Percentiles rank a stretch among this genome's conserved stretches.
Evolutionary conservation across 345 rosid genomes (phyloP).

Genomic region (Linum tenue): DNA sequence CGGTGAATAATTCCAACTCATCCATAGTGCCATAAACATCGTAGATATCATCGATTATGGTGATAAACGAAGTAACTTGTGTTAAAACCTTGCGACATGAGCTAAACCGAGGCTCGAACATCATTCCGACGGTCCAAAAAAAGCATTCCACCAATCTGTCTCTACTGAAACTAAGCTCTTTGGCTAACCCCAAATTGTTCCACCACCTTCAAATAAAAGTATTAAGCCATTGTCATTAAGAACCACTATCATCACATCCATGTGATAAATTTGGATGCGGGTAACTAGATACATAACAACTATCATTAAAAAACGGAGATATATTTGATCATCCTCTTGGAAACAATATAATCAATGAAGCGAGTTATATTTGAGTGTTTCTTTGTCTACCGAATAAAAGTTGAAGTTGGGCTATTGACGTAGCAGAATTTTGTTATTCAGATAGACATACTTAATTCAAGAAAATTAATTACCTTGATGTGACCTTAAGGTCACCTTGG

Average conservation of each 20-base stretch:
- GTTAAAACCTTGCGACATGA: conserved; percentile 11
- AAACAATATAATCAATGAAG: too few relatives aligned
- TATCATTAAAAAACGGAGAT: too few relatives aligned
- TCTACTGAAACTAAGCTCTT: conserved; percentile 15
- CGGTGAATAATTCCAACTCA: conserved; percentile 17
- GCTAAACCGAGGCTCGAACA: conserved; percentile 5
- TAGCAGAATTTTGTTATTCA: too few relatives aligned
- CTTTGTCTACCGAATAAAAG: too few relatives aligned
- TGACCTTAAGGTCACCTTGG: conserved; percentile 15
- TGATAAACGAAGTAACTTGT: conserved; percentile 5
- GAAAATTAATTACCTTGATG: conserved; percentile 8
- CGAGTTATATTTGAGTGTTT: too few relatives aligned
- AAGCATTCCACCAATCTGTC: conserved; percentile 11
- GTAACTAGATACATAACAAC: too few relatives aligned
- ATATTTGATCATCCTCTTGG: too few relatives aligned
- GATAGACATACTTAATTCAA: too few relatives aligned
- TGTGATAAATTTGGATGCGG: too few relatives aligned
- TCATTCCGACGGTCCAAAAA: conserved; percentile 14
- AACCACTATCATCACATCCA: too few relatives aligned
- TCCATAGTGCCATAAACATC: conserved; percentile 16
- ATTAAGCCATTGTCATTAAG: too few relatives aligned
- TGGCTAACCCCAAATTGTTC: conserved; percentile 8
- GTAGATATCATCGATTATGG: conserved; percentile 17
- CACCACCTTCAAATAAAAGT: conserved; percentile 16
- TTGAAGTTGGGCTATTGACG: too few relatives aligned